These are phyloP conservation scores for Synchytrium microbalum DNA, from an alignment of 371 early-diverging fungal genomes.

Conservation along the genomic window DNA sequence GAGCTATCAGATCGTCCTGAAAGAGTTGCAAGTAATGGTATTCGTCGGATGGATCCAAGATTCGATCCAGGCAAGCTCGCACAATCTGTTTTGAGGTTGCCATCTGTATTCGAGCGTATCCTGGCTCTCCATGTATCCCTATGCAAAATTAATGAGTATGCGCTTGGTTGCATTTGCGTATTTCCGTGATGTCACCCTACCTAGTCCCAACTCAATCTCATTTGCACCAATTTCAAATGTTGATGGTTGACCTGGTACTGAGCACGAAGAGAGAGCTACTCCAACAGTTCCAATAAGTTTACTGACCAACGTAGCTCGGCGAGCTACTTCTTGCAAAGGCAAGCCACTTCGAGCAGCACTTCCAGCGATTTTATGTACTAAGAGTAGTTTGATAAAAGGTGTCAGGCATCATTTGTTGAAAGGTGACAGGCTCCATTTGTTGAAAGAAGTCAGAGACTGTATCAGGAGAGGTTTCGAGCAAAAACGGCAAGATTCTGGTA, in stretches of 20 bases:
- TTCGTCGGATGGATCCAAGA: slow-evolving; percentile 44
- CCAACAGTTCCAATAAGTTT: slow-evolving; percentile 64
- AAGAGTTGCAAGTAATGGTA: slow-evolving; percentile 29
- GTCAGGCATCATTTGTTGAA: too few species aligned
- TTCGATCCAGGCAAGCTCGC: slow-evolving; percentile 41
- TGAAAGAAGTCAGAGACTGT: too few species aligned
- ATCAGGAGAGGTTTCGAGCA: background rate
- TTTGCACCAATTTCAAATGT: slow-evolving; percentile 35
- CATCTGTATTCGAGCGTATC: slow-evolving; percentile 44
- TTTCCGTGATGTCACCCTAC: too few species aligned
- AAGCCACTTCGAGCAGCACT: slow-evolving; percentile 53
- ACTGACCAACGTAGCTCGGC: slow-evolving; percentile 43
- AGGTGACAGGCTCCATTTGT: too few species aligned
- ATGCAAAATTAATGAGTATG: slow-evolving; percentile 28
- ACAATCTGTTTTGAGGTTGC: slow-evolving; percentile 47
- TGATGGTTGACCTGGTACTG: slow-evolving; percentile 53
- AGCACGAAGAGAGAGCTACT: slow-evolving; percentile 63
- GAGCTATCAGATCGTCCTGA: slow-evolving; percentile 30
- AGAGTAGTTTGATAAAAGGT: too few species aligned
- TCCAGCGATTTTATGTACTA: slow-evolving; percentile 73
- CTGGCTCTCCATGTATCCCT: slow-evolving; percentile 60
- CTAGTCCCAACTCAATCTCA: slow-evolving; percentile 64
- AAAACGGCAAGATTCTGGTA: slow-evolving; percentile 3
- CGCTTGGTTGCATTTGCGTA: too few species aligned
- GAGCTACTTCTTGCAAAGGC: slow-evolving; percentile 47